Evolutionary conservation across 306 rosid species (phyloP), one percentile per base, ranked within the genome.

Genomic region (Prunus davidiana): DNA sequence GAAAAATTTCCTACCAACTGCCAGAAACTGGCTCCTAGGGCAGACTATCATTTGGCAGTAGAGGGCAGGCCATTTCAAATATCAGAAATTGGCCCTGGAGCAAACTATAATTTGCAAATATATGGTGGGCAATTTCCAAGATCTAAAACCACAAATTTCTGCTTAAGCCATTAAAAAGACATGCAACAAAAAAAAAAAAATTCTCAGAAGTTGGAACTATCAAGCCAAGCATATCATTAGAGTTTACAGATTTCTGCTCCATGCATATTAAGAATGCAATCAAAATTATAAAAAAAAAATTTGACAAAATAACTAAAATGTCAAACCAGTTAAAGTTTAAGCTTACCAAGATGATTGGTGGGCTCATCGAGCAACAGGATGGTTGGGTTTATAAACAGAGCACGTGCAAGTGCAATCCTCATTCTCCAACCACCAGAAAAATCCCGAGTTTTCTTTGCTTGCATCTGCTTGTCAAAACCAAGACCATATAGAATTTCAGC

Each of bases 391-490:
- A 96, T 96, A 82, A 96, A 96, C 5, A 96, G 80, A 47, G 99
- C 98, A 38, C 98, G 93, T 34, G 98, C 99, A 78, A 96, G 84
- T 57, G 98, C 98, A 82, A 96, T 96, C 82, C 99, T 92, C 99
- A 96, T 96, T 72, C 99, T 96, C 99, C 99, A 96, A 65, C 99
- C 99, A 84, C 99, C 99, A 58, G 99, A 96, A 84, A 96, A 96
- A 82, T 96, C 99, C 18, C 89, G 79, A 0, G 98, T 96, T 82
- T 88, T 92, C 91, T 92, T 92, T 32, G 87, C 88, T 77, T 96
- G 99, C 99, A 96, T 96, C 88, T 83, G 81, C 87, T 92, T 96
- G 90, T 87, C 62, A 84, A 96, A 96, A 32, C 99, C 99, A 78
- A 96, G 98, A 62, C 99, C 99, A 84, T 38, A 82, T 49, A 96